A percentile compares a stretch with the other conserved stretches of the same genome.
phyloP scores from a whole-genome alignment of 2,329 filamentous ascomycete genomes.

The Fonsecaea multimorphosa region DNA sequence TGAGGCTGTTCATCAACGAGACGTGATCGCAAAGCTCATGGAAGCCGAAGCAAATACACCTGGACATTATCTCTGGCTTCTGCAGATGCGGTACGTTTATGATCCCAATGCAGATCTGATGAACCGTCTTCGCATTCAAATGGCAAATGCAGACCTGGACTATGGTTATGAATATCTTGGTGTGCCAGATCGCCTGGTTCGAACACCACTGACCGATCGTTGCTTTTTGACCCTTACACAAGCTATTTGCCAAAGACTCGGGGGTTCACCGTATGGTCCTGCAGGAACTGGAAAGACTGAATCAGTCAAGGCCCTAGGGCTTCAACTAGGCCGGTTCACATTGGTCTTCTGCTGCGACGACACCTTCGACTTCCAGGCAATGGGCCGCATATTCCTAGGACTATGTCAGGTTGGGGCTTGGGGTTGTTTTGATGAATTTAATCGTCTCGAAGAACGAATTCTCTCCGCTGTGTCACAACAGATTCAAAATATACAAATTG shows the following conservation, averaged over 20 bases:
- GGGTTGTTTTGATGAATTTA: slow-evolving; percentile 99
- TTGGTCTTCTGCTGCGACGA: slow-evolving; percentile 99
- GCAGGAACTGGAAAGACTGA: slow-evolving; percentile 99
- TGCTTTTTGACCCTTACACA: slow-evolving; percentile 98
- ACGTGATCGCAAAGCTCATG: slow-evolving; percentile 86
- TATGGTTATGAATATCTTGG: slow-evolving; percentile 99
- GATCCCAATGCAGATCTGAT: slow-evolving; percentile 78
- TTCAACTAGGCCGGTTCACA: slow-evolving; percentile 95
- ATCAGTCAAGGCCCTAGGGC: slow-evolving; percentile 95
- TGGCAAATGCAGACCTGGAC: slow-evolving; percentile 93
- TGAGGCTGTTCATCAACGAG: slow-evolving; percentile 96
- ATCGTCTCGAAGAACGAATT: slow-evolving; percentile 96
- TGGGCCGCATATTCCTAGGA: slow-evolving; percentile 98
- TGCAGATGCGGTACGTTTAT: slow-evolving; percentile 98
- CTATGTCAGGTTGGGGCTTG: slow-evolving; percentile 99
- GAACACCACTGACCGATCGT: slow-evolving; percentile 94
- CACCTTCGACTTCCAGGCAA: slow-evolving; percentile 99
- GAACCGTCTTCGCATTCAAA: slow-evolving; percentile 85
- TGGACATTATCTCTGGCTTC: slow-evolving; percentile 87
- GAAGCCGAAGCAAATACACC: slow-evolving; percentile 74
- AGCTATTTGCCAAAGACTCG: slow-evolving; percentile 89
- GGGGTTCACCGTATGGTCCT: slow-evolving; percentile 95
- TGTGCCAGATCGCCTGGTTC: slow-evolving; percentile 92
- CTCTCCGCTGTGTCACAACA: slow-evolving; percentile 98
- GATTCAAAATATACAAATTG: slow-evolving; percentile 98